Evolutionary conservation across 441 rosid genomes (phyloP).

Genomic region (Melastoma candidum): DNA sequence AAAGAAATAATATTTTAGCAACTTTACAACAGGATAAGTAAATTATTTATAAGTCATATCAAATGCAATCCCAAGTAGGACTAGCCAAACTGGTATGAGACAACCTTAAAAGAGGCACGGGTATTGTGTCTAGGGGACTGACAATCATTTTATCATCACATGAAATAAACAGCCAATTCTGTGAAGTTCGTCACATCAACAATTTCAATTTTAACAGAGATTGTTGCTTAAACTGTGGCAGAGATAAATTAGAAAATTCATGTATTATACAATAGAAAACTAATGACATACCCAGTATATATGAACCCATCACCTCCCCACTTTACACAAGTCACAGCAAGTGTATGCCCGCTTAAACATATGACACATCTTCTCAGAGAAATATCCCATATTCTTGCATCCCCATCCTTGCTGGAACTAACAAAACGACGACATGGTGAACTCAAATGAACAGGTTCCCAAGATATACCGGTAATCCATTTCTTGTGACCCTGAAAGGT

Average conservation of each 20-base stretch:
- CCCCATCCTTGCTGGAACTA: conserved; percentile 98
- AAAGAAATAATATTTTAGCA: not conserved
- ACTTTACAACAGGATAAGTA: not conserved
- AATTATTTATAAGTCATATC: too few relatives aligned
- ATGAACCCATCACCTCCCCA: conserved; percentile 98
- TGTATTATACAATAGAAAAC: conserved; percentile 4
- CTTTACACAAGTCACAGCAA: conserved; percentile 95
- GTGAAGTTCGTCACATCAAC: too few relatives aligned
- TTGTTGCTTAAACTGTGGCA: too few relatives aligned
- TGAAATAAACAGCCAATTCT: too few relatives aligned
- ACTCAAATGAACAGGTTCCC: conserved; percentile 92
- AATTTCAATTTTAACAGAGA: too few relatives aligned
- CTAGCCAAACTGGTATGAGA: too few relatives aligned
- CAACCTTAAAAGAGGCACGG: too few relatives aligned
- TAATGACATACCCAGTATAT: conserved; percentile 68
- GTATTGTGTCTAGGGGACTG: too few relatives aligned
- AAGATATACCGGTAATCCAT: conserved; percentile 96
- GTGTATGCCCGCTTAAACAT: conserved; percentile 80
- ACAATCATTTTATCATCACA: too few relatives aligned
- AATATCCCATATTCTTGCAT: conserved; percentile 95
- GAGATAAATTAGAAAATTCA: not conserved
- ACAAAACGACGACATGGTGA: conserved; percentile 95
- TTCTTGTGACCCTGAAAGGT: conserved; percentile 84
- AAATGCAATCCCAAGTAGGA: too few relatives aligned
- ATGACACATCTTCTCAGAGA: conserved; percentile 58